Percentiles rank a stretch among this genome's conserved stretches.
Evolutionary conservation across 2,329 filamentous ascomycete species (phyloP).

Genomic region (Xylaria multiplex): DNA sequence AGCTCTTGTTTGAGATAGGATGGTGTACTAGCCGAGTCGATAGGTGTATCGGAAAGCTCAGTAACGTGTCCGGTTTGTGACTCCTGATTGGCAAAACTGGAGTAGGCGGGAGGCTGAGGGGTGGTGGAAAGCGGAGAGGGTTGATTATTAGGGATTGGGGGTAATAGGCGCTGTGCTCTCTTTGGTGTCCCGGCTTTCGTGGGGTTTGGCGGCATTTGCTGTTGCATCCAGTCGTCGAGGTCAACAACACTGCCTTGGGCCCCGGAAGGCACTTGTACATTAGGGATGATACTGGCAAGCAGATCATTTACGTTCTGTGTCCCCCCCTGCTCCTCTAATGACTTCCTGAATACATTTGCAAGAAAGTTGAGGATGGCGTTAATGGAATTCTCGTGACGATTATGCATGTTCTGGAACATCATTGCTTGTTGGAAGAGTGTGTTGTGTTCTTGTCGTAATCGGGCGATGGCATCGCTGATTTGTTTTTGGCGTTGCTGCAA

Average conservation of each 20-base stretch:
- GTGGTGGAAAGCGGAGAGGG: constrained; percentile 46
- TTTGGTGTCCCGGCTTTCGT: constrained; percentile 58
- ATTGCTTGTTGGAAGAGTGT: constrained; percentile 88
- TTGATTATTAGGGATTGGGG: constrained; percentile 60
- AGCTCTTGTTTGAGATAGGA: constrained; percentile 66
- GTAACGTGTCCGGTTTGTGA: constrained; percentile 67
- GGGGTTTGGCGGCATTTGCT: constrained; percentile 53
- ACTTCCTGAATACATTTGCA: constrained; percentile 95
- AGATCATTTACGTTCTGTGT: constrained; percentile 84
- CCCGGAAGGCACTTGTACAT: constrained; percentile 58
- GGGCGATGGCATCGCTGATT: constrained; percentile 83
- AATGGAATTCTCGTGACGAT: constrained; percentile 97
- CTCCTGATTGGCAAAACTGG: constrained; percentile 46
- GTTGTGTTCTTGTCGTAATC: constrained; percentile 85
- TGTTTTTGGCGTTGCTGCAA: constrained; percentile 87
- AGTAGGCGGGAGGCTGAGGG: constrained; percentile 46
- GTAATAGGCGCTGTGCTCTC: constrained; percentile 64
- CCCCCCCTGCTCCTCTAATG: constrained; percentile 82
- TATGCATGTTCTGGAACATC: constrained; percentile 89
- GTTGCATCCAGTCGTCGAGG: constrained; percentile 66
- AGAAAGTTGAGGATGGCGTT: constrained; percentile 98
- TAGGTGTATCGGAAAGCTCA: constrained; percentile 66
- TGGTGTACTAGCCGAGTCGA: constrained; percentile 57
- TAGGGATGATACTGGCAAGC: constrained; percentile 78
- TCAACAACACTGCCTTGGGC: constrained; percentile 69